phyloP scores from a whole-genome alignment of 495 filamentous ascomycete species.

The Aspergillus hancockii region DNA sequence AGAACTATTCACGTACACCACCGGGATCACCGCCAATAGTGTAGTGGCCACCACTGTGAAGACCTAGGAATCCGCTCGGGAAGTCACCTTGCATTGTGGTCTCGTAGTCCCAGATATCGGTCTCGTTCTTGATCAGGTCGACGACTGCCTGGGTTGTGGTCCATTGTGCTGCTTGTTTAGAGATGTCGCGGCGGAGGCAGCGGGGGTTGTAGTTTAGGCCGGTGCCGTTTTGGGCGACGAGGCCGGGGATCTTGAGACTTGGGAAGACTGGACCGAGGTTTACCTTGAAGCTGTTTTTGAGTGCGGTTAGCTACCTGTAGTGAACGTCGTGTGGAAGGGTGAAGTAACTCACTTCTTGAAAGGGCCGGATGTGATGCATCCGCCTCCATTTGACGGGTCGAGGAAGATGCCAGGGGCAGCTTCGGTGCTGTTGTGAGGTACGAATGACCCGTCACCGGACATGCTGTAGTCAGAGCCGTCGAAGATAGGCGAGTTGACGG shows the following conservation, averaged over 20 bases:
- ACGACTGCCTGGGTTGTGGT: slow-evolving; percentile 8
- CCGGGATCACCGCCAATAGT: slow-evolving; percentile 52
- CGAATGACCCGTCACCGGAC: slow-evolving; percentile 53
- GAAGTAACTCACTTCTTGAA: slow-evolving; percentile 35
- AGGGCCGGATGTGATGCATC: slow-evolving; percentile 57
- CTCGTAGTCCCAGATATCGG: slow-evolving; percentile 8
- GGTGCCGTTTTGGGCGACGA: slow-evolving; percentile 12
- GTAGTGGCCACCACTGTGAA: slow-evolving; percentile 61
- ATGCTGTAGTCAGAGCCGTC: slow-evolving; percentile 57
- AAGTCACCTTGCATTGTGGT: slow-evolving; percentile 10
- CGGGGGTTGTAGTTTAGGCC: slow-evolving; percentile 50
- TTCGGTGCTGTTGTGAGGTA: slow-evolving; percentile 31
- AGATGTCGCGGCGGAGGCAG: slow-evolving; percentile 58
- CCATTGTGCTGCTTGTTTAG: not conserved
- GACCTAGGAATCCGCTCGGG: slow-evolving; percentile 37
- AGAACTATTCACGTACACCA: slow-evolving; percentile 6
- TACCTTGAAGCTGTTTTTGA: slow-evolving; percentile 21
- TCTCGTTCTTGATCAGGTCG: slow-evolving; percentile 7
- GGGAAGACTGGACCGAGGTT: slow-evolving; percentile 47
- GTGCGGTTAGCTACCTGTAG: not conserved
- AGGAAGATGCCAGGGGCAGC: slow-evolving; percentile 24
- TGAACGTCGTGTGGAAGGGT: not conserved
- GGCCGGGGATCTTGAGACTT: slow-evolving; percentile 12
- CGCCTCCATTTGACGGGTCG: slow-evolving; percentile 53
- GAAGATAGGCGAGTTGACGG: slow-evolving; percentile 58